phyloP scores from a whole-genome alignment of 225 moss, liverwort and hornwort genomes.

The Climacium dendroides region DNA sequence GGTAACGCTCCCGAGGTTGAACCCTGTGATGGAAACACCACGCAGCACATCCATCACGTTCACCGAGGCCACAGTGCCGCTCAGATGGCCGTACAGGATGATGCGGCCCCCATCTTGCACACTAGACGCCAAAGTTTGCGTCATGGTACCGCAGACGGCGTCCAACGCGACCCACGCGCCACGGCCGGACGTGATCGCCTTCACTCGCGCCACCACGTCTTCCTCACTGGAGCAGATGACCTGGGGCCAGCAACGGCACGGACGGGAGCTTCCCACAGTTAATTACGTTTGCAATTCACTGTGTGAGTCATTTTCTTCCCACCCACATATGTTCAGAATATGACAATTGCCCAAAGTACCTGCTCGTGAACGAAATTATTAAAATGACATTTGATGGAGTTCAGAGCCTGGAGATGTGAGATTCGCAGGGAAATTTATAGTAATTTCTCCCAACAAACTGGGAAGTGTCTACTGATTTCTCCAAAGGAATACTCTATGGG shows the following conservation, averaged over 20 bases:
- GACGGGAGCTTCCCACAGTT: neutral
- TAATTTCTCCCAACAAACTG: neutral
- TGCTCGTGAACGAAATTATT: neutral
- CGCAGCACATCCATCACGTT: neutral
- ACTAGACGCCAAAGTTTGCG: neutral
- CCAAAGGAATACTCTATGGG: neutral
- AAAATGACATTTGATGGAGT: too few relatives aligned
- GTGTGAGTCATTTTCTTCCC: neutral
- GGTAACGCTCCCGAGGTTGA: accelerated
- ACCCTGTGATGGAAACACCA: neutral
- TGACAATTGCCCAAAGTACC: neutral
- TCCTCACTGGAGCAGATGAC: neutral
- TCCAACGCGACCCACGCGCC: neutral
- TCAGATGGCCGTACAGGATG: neutral
- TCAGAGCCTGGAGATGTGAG: too few relatives aligned
- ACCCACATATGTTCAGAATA: neutral
- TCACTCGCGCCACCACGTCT: neutral
- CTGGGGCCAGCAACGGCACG: neutral
- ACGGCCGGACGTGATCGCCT: neutral
- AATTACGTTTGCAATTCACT: neutral
- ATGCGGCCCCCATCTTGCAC: neutral
- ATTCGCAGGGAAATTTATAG: neutral
- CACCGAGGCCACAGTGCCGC: neutral
- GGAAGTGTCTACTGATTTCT: neutral
- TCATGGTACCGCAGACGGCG: neutral